phyloP scores from a whole-genome alignment of 2,329 filamentous ascomycete genomes.

The Aureobasidium leucospermi region DNA sequence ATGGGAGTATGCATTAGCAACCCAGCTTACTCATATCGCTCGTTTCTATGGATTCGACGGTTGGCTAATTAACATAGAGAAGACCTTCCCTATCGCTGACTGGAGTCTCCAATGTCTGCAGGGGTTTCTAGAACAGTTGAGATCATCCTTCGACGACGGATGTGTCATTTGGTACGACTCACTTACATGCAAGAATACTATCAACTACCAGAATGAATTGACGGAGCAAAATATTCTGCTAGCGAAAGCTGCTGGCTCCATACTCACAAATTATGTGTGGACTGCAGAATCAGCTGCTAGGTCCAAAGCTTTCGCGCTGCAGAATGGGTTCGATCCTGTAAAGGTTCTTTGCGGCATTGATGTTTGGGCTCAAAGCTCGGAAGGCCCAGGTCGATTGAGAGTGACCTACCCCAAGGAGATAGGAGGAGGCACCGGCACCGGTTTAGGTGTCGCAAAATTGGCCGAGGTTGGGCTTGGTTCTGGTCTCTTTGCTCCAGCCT shows the following conservation, averaged over 20 bases:
- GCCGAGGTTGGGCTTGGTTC: constrained; percentile 29
- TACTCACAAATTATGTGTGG: constrained; percentile 43
- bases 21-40: constrained; percentile 31
- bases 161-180: constrained; percentile 42
- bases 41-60: constrained; percentile 39
- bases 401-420: constrained; percentile 31
- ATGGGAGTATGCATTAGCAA: background rate
- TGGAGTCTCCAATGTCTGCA: constrained; percentile 28
- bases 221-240: constrained; percentile 33
- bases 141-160: constrained; percentile 24
- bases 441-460: constrained; percentile 32
- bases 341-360: constrained; percentile 39
- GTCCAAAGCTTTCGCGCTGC: constrained; percentile 23
- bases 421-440: constrained; percentile 37
- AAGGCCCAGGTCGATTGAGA: constrained; percentile 24
- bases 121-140: constrained; percentile 34
- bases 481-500: constrained; percentile 40
- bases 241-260: constrained; percentile 29
- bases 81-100: constrained; percentile 29
- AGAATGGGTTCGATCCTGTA: constrained; percentile 20
- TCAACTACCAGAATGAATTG: constrained; percentile 40
- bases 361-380: constrained; percentile 39
- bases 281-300: constrained; percentile 23
- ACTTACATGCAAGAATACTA: constrained; percentile 34
- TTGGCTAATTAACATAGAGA: constrained; percentile 42